phyloP scores from a whole-genome alignment of 371 early-diverging fungal species.

The Rhizopus stolonifer region DNA sequence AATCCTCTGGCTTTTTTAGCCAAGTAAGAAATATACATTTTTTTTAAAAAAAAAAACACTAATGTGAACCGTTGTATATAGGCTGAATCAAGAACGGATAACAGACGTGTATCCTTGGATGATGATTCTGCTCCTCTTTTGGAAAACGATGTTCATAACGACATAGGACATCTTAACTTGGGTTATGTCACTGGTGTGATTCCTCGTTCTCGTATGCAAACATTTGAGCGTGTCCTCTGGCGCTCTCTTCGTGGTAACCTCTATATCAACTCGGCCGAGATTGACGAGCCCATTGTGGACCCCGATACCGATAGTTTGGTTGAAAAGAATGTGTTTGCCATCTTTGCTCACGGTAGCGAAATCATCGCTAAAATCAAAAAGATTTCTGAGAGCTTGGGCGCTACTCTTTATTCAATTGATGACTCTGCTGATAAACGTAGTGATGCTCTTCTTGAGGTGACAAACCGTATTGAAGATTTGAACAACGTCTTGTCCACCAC shows the following conservation, averaged over 20 bases:
- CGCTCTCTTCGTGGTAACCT: constrained; percentile 96
- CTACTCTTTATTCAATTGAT: constrained; percentile 90
- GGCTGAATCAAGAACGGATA: constrained; percentile 54
- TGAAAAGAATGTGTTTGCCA: constrained; percentile 93
- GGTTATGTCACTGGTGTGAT: constrained; percentile 93
- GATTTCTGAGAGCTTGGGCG: constrained; percentile 94
- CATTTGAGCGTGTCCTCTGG: constrained; percentile 97
- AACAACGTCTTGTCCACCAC: constrained; percentile 79
- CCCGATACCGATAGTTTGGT: constrained; percentile 80
- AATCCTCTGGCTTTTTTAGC: constrained; percentile 82
- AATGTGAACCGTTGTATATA: constrained; percentile 15
- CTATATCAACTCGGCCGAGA: constrained; percentile 94
- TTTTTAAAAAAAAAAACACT: background rate
- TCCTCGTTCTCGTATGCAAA: constrained; percentile 78
- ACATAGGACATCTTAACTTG: constrained; percentile 38
- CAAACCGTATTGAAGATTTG: constrained; percentile 50
- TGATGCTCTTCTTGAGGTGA: constrained; percentile 75
- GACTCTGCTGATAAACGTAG: constrained; percentile 81
- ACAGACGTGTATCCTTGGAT: constrained; percentile 53
- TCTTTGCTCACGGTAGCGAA: constrained; percentile 95
- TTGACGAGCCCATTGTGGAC: constrained; percentile 88
- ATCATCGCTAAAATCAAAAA: constrained; percentile 88
- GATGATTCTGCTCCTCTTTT: constrained; percentile 65
- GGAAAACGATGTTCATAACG: constrained; percentile 51
- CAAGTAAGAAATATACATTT: constrained; percentile 43